Base-by-base conservation (phyloP, 73 alveolate genomes). In the Effrenium voratum region DNA sequence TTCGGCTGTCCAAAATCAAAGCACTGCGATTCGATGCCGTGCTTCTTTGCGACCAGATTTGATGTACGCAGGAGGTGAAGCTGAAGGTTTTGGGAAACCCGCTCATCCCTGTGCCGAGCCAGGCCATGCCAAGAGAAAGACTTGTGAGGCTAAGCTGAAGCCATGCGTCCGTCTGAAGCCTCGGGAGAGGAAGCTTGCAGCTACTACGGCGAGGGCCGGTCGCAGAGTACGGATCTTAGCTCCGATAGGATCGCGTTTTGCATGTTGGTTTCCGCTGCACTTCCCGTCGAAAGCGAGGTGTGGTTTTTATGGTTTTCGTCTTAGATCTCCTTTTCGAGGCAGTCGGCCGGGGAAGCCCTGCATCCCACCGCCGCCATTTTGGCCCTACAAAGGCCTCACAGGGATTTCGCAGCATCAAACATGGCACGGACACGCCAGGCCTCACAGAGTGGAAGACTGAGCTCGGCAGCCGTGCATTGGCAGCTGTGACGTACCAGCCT, bases 261-360 rank as follows among this genome's bases (percentile, higher is more conserved):
- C n/a, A n/a, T n/a, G n/a, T n/a, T n/a, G n/a, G n/a, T n/a, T n/a
- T n/a, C n/a, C n/a, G n/a, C n/a, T n/a, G n/a, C n/a, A n/a, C n/a
- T n/a, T n/a, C n/a, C n/a, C n/a, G n/a, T n/a, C n/a, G n/a, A n/a
- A n/a, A n/a, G n/a, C n/a, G n/a, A n/a, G n/a, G n/a, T n/a, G n/a
- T n/a, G n/a, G 63, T 19, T 52, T 52, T 52, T 52, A 12, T 52
- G 63, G 8, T 52, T 70, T 36, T 70, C 47, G 44, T 59, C 30
- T 59, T 59, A n/a, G 73, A 5, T n/a, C 40, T 6, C 15, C 15
- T 32, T 6, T 43, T 40, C 40, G 32, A 90, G 97, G 97, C 46
- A 68, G 88, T 32, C 97, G 97, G 57, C 97, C 97, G 0, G 97
- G 97, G 12, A 90, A 47, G 57, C 97, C 97, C 22, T 90, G 97